Base-by-base conservation (phyloP, 306 rosid genomes). In the Alnus glutinosa region DNA sequence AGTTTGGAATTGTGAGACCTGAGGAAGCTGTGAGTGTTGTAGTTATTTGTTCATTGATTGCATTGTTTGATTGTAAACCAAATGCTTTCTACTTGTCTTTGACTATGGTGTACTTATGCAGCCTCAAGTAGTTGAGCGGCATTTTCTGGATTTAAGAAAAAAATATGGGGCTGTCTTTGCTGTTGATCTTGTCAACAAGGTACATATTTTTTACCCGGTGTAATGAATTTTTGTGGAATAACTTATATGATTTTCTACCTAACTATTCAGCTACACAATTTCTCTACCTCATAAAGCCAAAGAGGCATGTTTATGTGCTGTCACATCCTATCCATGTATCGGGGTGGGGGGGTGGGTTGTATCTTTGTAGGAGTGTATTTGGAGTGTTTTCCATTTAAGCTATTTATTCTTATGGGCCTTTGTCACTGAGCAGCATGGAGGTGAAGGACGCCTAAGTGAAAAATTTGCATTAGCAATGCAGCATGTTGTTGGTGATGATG, bases 161-260 rank as follows among this genome's bases (percentile, higher is more conserved):
- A 91, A 92, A 81, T 95, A 95, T 77, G 98, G 98, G 71, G 88
- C 91, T 79, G 98, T 95, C 36, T 78, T 95, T 71, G 96, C 91
- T 69, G 82, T 95, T 81, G 97, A 95, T 91, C 98, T 95, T 88
- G 82, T 95, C 78, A 95, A 95, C 90, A 86, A 78, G 98, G 98
- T 93, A 79, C 63, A 37, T 78, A 42, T 71, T 69, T 59, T 86
- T 77, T 15, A 70, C 79, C 62, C 39, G 73, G 69, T 73, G 8
- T 73, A 57, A 70, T 9, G 66, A 34, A n/a, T n/a, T 9, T 67
- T 64, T 66, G 70, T 80, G 69, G 69, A 55, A 12, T 67, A 50
- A 36, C n/a, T 62, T 19, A 32, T 44, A 7, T 18, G 71, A 72
- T 47, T 23, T 71, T 71, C 70, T 55, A 61, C 46, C 46, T 50